A percentile compares a stretch with the other conserved stretches of the same genome.
phyloP scores from a whole-genome alignment of 2,329 filamentous ascomycete species.

The Xylariaceae sp. region DNA sequence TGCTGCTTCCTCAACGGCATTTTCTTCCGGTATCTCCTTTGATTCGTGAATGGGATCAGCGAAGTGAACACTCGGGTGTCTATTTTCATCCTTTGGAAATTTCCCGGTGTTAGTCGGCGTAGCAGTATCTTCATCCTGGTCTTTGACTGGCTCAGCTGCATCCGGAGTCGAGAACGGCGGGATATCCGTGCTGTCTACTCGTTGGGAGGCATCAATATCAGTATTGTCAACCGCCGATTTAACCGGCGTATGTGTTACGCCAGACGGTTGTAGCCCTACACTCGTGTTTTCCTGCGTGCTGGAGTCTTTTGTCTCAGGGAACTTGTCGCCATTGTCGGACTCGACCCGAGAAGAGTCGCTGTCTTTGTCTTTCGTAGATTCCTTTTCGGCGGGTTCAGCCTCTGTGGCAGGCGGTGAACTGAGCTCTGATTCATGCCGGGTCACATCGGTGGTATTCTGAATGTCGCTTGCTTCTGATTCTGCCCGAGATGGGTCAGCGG shows the following conservation, averaged over 20 bases:
- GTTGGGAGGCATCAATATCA: background rate
- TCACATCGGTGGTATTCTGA: constrained; percentile 8
- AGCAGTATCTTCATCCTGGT: constrained; percentile 13
- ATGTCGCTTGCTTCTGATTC: constrained; percentile 7
- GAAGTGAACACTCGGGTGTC: constrained; percentile 26
- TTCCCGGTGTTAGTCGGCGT: constrained; percentile 16
- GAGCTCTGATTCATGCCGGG: constrained; percentile 5
- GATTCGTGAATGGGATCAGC: constrained; percentile 22
- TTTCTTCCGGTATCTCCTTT: constrained; percentile 16
- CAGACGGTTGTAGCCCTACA: background rate
- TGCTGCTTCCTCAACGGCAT: background rate
- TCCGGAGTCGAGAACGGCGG: constrained; percentile 9
- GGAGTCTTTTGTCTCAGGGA: constrained; percentile 13
- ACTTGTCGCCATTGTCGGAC: constrained; percentile 5
- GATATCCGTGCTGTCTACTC: constrained; percentile 3
- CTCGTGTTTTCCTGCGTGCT: constrained; percentile 7
- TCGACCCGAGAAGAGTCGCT: constrained; percentile 21
- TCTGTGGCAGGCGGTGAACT: background rate
- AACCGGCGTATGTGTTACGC: constrained; percentile 8
- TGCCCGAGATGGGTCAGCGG: constrained; percentile 3
- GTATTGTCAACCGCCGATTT: background rate
- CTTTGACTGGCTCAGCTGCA: constrained; percentile 14
- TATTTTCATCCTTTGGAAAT: constrained; percentile 29
- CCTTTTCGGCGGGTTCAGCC: constrained; percentile 15
- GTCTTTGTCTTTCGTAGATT: constrained; percentile 27